These are phyloP conservation scores for Aspergillus versicolor DNA, from an alignment of 2,329 filamentous ascomycete species.

Conservation along the genomic window DNA sequence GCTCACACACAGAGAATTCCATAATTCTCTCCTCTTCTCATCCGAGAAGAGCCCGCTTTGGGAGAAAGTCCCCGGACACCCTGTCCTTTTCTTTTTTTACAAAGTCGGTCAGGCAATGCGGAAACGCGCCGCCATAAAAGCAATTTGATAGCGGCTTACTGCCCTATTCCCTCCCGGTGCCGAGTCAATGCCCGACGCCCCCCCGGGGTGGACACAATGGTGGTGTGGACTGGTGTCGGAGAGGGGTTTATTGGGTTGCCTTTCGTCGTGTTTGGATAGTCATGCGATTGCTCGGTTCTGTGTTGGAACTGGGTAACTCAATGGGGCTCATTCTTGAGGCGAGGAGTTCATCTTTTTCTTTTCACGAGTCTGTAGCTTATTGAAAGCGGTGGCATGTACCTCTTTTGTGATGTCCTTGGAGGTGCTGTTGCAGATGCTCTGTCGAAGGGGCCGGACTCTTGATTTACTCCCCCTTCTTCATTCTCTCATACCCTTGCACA, in stretches of 20 bases:
- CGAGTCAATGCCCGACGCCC: slow-evolving; percentile 54
- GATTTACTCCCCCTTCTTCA: not conserved
- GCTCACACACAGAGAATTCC: slow-evolving; percentile 82
- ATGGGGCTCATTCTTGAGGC: slow-evolving; percentile 99
- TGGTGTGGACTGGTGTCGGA: slow-evolving; percentile 31
- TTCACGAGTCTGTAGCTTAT: slow-evolving; percentile 55
- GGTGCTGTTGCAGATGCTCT: slow-evolving; percentile 55
- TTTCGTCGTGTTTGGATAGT: slow-evolving; percentile 94
- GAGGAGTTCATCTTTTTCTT: slow-evolving; percentile 67
- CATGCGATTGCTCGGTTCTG: slow-evolving; percentile 84
- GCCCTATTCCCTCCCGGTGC: slow-evolving; percentile 50
- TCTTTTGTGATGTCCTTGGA: slow-evolving; percentile 28
- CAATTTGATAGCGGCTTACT: slow-evolving; percentile 77
- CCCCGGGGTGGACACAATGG: slow-evolving; percentile 39
- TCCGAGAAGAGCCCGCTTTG: slow-evolving; percentile 66
- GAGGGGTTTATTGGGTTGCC: slow-evolving; percentile 54
- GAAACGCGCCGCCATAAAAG: slow-evolving; percentile 99
- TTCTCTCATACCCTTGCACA: too few species aligned
- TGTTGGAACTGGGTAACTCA: slow-evolving; percentile 74
- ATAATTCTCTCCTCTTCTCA: slow-evolving; percentile 28
- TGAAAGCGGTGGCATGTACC: slow-evolving; percentile 47
- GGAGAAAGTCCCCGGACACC: slow-evolving; percentile 99
- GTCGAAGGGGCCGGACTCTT: slow-evolving; percentile 67
- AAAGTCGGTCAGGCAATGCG: slow-evolving; percentile 60
- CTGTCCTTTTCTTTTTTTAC: slow-evolving; percentile 44